phyloP scores from a whole-genome alignment of 192 early-diverging fungal genomes.

The Podila clonocystis region DNA sequence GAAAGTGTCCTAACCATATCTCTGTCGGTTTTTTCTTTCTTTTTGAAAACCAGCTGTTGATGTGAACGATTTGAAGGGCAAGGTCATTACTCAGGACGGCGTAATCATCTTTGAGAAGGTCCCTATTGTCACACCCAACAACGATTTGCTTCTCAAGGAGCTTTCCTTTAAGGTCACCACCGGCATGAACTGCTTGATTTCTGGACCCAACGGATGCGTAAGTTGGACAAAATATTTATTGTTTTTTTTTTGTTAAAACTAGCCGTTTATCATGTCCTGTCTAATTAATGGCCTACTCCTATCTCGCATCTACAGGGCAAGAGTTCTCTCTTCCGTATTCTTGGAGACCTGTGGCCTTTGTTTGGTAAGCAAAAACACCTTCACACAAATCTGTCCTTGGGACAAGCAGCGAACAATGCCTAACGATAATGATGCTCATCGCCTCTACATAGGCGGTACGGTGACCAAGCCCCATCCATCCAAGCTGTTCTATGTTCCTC shows the following conservation, averaged over 20 bases:
- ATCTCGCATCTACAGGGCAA: conserved; percentile 54
- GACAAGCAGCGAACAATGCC: not conserved
- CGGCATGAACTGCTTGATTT: conserved; percentile 81
- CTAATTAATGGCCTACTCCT: not conserved
- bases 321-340: conserved; percentile 71
- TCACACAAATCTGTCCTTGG: not conserved
- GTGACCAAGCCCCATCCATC: conserved; percentile 65
- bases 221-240: not conserved
- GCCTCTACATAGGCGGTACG: conserved; percentile 48
- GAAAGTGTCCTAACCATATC: too few relatives aligned
- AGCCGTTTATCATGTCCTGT: not conserved
- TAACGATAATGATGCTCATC: not conserved
- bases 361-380: conserved; percentile 54
- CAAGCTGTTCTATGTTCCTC: conserved; percentile 89
- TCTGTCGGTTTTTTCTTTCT: not conserved
- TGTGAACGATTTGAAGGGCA: conserved; percentile 61
- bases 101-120: conserved; percentile 77
- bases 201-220: conserved; percentile 68
- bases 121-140: conserved; percentile 83
- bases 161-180: conserved; percentile 75
- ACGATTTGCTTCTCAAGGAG: conserved; percentile 71
- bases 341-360: conserved; percentile 71
- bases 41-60: conserved; percentile 23
- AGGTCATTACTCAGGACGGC: conserved; percentile 59
- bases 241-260: conserved; percentile 10